These are phyloP conservation scores for Amanita exitialis DNA, from an alignment of 768 basidiomycete genomes.

Conservation along the genomic window DNA sequence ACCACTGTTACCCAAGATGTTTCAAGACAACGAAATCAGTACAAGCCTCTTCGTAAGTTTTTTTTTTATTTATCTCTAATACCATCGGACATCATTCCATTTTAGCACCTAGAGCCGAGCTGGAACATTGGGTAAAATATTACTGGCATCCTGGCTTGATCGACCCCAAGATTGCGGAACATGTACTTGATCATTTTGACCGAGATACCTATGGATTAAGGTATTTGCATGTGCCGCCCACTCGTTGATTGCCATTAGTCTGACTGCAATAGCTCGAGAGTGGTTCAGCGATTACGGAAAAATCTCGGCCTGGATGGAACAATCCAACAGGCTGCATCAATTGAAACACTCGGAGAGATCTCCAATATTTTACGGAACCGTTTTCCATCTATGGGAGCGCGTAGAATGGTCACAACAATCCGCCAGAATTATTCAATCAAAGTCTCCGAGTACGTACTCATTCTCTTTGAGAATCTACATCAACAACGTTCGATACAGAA, in stretches of 20 bases:
- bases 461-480: too few relatives aligned
- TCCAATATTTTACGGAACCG: not conserved
- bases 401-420: conserved; percentile 9
- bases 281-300: not conserved
- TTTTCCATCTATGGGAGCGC: conserved; percentile 12
- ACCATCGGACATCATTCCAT: not conserved
- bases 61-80: not conserved
- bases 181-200: conserved; percentile 7
- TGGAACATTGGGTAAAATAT: conserved; percentile 3
- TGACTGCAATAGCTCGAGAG: too few relatives aligned
- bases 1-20: too few relatives aligned
- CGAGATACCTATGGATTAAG: not conserved
- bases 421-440: conserved; percentile 10
- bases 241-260: not conserved
- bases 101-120: conserved; percentile 2
- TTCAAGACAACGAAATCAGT: not conserved
- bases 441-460: conserved; percentile 12
- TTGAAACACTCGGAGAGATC: not conserved
- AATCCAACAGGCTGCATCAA: not conserved
- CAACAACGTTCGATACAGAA: too few relatives aligned
- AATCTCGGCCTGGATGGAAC: not conserved
- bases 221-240: not conserved
- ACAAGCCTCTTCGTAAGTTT: not conserved
- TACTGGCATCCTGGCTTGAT: conserved; percentile 9
- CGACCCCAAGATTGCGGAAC: conserved; percentile 7